A percentile compares a stretch with the other conserved stretches of the same genome.
phyloP scores from a whole-genome alignment of 768 basidiomycete species.

The Lactarius hengduanensis region DNA sequence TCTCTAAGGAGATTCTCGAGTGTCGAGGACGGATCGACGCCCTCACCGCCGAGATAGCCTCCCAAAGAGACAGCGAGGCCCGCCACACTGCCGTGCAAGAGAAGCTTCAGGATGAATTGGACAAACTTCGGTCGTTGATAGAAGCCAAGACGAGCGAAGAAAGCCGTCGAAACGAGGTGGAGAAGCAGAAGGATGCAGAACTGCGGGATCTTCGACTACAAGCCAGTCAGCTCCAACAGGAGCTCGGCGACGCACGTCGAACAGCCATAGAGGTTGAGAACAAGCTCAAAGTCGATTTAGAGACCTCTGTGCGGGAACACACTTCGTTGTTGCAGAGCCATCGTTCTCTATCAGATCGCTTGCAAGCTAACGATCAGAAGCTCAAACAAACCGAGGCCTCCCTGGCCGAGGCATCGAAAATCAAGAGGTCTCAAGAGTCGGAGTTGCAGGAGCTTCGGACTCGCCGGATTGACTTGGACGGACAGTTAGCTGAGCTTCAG shows the following conservation, averaged over 20 bases:
- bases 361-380: slow-evolving; percentile 51
- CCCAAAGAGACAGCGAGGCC: slow-evolving; percentile 56
- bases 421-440: slow-evolving; percentile 63
- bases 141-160: slow-evolving; percentile 87
- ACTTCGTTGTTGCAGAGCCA: slow-evolving; percentile 58
- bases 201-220: slow-evolving; percentile 68
- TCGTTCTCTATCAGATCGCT: slow-evolving; percentile 59
- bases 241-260: slow-evolving; percentile 64
- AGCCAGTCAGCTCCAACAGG: slow-evolving; percentile 57
- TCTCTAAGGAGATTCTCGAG: slow-evolving; percentile 61
- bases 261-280: slow-evolving; percentile 62
- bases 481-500: slow-evolving; percentile 56
- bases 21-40: slow-evolving; percentile 69
- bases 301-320: slow-evolving; percentile 60
- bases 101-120: slow-evolving; percentile 79
- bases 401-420: slow-evolving; percentile 62
- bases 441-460: slow-evolving; percentile 70
- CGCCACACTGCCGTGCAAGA: slow-evolving; percentile 45
- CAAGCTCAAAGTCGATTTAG: slow-evolving; percentile 74
- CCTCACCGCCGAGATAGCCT: slow-evolving; percentile 58
- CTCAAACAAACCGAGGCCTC: slow-evolving; percentile 48
- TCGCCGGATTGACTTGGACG: slow-evolving; percentile 66
- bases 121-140: slow-evolving; percentile 80
- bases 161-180: slow-evolving; percentile 75
- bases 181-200: slow-evolving; percentile 86